Conservation (phyloP, 2,329 filamentous ascomycete genomes). For the Tolypocladium ophioglossoides region DNA sequence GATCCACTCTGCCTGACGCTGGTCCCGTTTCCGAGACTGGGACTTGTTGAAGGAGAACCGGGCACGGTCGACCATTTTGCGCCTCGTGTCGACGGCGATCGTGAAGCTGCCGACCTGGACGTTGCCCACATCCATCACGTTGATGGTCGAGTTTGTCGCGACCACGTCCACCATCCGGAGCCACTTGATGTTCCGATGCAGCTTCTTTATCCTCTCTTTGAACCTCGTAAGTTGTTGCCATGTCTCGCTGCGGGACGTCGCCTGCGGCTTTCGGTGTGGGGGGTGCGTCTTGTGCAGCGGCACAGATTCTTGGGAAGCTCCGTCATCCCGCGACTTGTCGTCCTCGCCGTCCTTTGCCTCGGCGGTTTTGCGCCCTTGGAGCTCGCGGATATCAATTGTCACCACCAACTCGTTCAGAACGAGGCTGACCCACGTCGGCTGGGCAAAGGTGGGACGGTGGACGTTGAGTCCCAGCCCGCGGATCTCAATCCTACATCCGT, state of each 20-base stretch:
- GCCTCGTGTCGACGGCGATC: constrained; percentile 79
- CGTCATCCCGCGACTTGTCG: not conserved
- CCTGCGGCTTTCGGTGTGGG: constrained; percentile 10
- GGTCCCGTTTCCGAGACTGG: constrained; percentile 39
- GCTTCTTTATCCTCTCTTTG: constrained; percentile 76
- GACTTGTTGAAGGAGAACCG: constrained; percentile 78
- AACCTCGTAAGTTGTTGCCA: constrained; percentile 70
- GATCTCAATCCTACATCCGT: constrained; percentile 84
- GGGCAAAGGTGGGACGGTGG: constrained; percentile 90
- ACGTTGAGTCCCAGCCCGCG: constrained; percentile 78
- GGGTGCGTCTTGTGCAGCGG: constrained; percentile 6
- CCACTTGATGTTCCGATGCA: constrained; percentile 83
- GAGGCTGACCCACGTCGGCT: constrained; percentile 92
- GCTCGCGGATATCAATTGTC: constrained; percentile 63
- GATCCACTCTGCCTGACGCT: constrained; percentile 83
- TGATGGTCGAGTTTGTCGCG: constrained; percentile 67
- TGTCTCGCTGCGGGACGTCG: constrained; percentile 50
- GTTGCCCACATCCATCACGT: constrained; percentile 70
- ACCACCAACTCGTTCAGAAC: constrained; percentile 78
- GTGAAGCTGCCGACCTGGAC: constrained; percentile 78
- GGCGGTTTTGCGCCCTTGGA: constrained; percentile 39
- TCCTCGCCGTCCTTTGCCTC: constrained; percentile 16
- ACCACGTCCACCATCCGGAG: constrained; percentile 82
- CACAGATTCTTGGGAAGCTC: not conserved
- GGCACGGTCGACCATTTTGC: constrained; percentile 82